phyloP scores from a whole-genome alignment of 2,329 filamentous ascomycete species.

The Metarhizium guizhouense region DNA sequence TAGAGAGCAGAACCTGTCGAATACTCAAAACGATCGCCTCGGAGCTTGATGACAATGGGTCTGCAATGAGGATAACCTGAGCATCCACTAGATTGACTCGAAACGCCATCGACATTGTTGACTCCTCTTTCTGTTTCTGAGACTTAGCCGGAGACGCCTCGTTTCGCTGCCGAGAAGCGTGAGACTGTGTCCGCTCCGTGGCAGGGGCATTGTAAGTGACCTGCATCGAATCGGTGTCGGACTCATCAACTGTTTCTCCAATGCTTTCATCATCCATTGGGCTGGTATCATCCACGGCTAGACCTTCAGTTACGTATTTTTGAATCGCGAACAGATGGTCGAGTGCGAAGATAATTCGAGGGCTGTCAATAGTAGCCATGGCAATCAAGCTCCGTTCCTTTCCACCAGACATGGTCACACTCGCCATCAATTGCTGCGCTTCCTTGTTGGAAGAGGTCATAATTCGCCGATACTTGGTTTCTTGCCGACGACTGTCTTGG shows the following conservation, averaged over 20 bases:
- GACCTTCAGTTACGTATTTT: slow-evolving; percentile 65
- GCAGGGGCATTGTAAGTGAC: slow-evolving; percentile 28
- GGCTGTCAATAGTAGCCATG: slow-evolving; percentile 89
- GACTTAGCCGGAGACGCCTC: background rate
- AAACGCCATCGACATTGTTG: slow-evolving; percentile 69
- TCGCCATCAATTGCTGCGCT: slow-evolving; percentile 97
- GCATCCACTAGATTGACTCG: slow-evolving; percentile 92
- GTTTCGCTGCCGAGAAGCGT: slow-evolving; percentile 17
- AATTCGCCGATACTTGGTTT: slow-evolving; percentile 91
- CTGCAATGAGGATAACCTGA: slow-evolving; percentile 92
- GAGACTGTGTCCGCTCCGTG: slow-evolving; percentile 22
- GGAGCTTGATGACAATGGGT: slow-evolving; percentile 79
- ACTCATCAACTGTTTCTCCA: slow-evolving; percentile 48
- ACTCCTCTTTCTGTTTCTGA: slow-evolving; percentile 9
- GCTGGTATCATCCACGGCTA: slow-evolving; percentile 50
- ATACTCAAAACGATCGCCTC: slow-evolving; percentile 94
- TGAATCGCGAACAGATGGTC: slow-evolving; percentile 92
- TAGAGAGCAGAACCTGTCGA: slow-evolving; percentile 84
- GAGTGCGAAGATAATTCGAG: slow-evolving; percentile 85
- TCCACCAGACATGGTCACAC: slow-evolving; percentile 82
- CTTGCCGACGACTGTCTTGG: slow-evolving; percentile 77
- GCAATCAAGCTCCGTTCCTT: slow-evolving; percentile 75
- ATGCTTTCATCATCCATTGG: slow-evolving; percentile 43
- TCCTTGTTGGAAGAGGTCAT: slow-evolving; percentile 96
- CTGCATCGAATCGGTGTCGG: slow-evolving; percentile 50